Conservation (phyloP, 2,329 filamentous ascomycete genomes). For the Talaromyces sp. region DNA sequence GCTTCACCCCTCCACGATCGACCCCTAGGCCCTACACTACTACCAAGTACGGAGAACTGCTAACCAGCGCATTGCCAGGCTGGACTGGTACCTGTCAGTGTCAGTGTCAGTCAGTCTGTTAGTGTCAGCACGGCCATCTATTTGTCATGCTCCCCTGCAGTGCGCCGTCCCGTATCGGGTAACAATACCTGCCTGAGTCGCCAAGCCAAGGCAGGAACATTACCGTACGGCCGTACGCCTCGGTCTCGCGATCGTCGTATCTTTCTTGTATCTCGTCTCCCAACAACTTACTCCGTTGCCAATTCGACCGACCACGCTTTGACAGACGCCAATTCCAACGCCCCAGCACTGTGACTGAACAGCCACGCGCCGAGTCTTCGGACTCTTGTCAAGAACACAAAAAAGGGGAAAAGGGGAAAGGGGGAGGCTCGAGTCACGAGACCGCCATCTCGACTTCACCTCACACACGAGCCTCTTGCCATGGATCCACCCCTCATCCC, state of each 20-base stretch:
- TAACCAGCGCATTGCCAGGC: background rate
- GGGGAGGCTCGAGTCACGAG: background rate
- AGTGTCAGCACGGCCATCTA: background rate
- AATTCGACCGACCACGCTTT: background rate
- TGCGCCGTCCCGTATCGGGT: background rate
- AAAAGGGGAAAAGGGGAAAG: background rate
- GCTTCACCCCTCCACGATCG: background rate
- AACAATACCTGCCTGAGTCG: background rate
- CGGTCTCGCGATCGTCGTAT: background rate
- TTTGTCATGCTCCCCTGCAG: conserved; percentile 2
- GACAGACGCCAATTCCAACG: background rate
- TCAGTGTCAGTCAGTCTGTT: background rate
- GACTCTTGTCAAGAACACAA: background rate
- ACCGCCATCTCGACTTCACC: background rate
- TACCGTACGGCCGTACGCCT: background rate
- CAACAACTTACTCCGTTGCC: background rate
- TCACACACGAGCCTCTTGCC: background rate
- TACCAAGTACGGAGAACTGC: background rate
- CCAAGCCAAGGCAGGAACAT: background rate
- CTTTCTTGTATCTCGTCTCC: background rate
- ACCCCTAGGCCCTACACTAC: background rate
- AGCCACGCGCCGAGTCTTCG: background rate
- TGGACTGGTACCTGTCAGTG: background rate
- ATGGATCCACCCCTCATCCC: background rate
- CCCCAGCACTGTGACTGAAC: background rate